These are phyloP conservation scores for Heterobasidion irregulare DNA, from an alignment of 1,284 basidiomycete species.

Conservation along the genomic window DNA sequence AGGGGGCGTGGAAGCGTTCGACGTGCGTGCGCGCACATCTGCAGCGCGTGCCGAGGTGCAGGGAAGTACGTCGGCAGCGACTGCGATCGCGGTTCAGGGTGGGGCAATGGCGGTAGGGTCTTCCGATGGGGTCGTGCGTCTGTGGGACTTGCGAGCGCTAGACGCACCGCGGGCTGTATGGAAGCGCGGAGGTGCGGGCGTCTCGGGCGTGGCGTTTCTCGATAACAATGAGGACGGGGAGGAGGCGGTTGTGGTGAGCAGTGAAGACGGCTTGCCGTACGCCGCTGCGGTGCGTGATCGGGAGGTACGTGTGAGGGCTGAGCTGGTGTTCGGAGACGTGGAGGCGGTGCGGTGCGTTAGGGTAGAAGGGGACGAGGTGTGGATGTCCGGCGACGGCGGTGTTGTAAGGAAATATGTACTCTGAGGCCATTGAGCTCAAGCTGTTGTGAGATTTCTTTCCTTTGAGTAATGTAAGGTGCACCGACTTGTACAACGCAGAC, in stretches of 20 bases:
- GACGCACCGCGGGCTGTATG: constrained; percentile 33
- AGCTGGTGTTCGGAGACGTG: constrained; percentile 44
- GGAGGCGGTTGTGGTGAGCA: constrained; percentile 23
- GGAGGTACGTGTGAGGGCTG: constrained; percentile 26
- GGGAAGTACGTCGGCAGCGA: constrained; percentile 37
- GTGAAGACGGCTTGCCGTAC: constrained; percentile 51
- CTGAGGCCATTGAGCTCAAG: neutral
- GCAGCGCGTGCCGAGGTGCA: constrained; percentile 8
- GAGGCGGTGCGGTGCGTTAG: constrained; percentile 35
- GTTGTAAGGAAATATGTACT: constrained; percentile 37
- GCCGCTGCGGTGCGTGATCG: constrained; percentile 30
- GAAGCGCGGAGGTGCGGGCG: constrained; percentile 35
- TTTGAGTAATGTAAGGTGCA: too few relatives aligned
- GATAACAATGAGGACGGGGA: neutral
- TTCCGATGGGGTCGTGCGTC: constrained; percentile 45
- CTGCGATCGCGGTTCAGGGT: constrained; percentile 34
- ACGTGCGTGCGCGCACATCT: constrained; percentile 42
- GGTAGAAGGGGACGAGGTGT: constrained; percentile 29
- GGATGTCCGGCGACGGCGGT: constrained; percentile 57
- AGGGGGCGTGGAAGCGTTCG: constrained; percentile 50
- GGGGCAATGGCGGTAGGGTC: constrained; percentile 56
- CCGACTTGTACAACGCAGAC: too few relatives aligned
- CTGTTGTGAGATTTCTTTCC: too few relatives aligned
- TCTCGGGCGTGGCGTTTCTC: constrained; percentile 45
- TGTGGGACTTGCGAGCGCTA: constrained; percentile 48